phyloP scores from a whole-genome alignment of 2,329 filamentous ascomycete species.

The Alternaria rosae region DNA sequence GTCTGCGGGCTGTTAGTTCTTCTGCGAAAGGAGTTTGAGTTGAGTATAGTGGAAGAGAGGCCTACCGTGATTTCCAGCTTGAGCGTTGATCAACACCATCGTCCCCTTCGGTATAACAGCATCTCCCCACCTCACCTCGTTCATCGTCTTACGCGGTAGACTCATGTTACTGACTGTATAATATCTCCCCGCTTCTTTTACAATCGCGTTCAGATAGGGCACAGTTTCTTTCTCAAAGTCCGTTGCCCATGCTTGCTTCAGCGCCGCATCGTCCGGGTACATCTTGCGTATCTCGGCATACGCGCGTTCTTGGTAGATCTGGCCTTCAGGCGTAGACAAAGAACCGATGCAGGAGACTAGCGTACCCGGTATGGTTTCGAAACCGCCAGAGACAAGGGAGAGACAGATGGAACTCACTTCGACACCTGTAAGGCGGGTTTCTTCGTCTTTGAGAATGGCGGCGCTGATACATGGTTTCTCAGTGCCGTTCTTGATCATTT shows the following conservation, averaged over 20 bases:
- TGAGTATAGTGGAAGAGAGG: background rate
- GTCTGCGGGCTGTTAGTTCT: constrained; percentile 54
- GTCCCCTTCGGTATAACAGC: constrained; percentile 61
- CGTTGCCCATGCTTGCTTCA: constrained; percentile 57
- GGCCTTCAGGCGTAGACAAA: constrained; percentile 57
- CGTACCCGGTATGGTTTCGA: constrained; percentile 63
- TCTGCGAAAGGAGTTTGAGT: constrained; percentile 53
- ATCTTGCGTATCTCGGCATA: constrained; percentile 60
- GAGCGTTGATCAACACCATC: constrained; percentile 64
- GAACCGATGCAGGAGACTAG: constrained; percentile 62
- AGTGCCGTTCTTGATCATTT: constrained; percentile 60
- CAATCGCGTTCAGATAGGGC: constrained; percentile 58
- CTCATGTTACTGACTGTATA: constrained; percentile 64
- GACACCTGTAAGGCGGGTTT: constrained; percentile 61
- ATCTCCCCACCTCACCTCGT: constrained; percentile 60
- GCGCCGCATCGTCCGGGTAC: constrained; percentile 50
- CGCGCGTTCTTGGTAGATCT: constrained; percentile 61
- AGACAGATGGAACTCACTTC: constrained; percentile 64
- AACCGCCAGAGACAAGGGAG: constrained; percentile 61
- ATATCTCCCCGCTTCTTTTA: constrained; percentile 62
- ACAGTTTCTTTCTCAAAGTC: constrained; percentile 57
- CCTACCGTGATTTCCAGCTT: constrained; percentile 62
- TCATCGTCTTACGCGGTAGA: constrained; percentile 60
- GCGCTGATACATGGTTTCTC: constrained; percentile 64
- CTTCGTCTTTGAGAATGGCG: constrained; percentile 62